These are phyloP conservation scores for Phytophthora brassicae DNA, from an alignment of 352 stramenopile genomes.

Conservation along the genomic window DNA sequence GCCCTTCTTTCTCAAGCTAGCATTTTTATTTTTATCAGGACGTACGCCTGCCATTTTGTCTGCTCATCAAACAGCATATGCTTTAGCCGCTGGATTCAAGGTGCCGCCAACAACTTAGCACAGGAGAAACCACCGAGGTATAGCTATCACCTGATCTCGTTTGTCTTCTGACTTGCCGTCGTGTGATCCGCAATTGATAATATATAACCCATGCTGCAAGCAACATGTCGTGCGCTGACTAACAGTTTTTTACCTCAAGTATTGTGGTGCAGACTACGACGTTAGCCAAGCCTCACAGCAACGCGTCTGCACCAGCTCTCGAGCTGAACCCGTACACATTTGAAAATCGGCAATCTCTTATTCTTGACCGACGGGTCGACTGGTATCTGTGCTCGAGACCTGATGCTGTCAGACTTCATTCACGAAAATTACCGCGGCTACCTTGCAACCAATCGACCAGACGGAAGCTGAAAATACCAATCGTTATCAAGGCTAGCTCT, in stretches of 20 bases:
- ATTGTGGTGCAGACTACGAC: conserved; percentile 11
- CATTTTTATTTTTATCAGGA: conserved; percentile 24
- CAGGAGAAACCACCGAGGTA: conserved; percentile 43
- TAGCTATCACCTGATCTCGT: conserved; percentile 19
- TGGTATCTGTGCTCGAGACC: conserved; percentile 45
- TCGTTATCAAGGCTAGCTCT: conserved; percentile 37
- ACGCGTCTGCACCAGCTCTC: not conserved
- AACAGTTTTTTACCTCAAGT: conserved; percentile 28
- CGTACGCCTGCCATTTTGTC: conserved; percentile 13
- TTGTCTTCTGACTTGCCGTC: conserved; percentile 18
- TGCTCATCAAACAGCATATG: conserved; percentile 34
- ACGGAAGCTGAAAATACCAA: conserved; percentile 60
- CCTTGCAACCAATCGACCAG: conserved; percentile 46
- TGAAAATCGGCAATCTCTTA: conserved; percentile 49
- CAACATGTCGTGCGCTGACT: conserved; percentile 3
- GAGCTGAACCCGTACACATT: conserved; percentile 58
- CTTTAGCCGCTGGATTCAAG: conserved; percentile 28
- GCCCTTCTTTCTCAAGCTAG: conserved; percentile 3
- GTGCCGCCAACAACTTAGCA: conserved; percentile 27
- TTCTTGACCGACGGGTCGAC: conserved; percentile 43
- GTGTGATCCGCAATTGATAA: conserved; percentile 20
- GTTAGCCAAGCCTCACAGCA: not conserved
- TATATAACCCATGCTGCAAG: conserved; percentile 16
- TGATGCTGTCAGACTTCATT: conserved; percentile 56
- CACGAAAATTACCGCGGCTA: conserved; percentile 47